These are phyloP conservation scores for Avena eriantha DNA, from an alignment of 176 grass and related monocot genomes.

Conservation along the genomic window DNA sequence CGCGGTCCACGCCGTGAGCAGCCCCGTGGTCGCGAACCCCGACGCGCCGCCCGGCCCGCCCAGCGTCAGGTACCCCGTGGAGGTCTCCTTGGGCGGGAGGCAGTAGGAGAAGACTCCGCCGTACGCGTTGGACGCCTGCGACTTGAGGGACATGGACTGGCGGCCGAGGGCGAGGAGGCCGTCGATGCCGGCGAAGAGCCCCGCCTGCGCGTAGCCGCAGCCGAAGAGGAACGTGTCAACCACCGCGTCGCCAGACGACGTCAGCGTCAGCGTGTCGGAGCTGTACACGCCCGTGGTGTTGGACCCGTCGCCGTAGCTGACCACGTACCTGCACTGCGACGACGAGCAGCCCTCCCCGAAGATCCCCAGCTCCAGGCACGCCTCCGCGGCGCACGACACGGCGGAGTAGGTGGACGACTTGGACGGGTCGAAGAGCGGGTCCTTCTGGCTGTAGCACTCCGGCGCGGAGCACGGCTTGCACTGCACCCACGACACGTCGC, in stretches of 20 bases:
- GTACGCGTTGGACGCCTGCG: conserved; percentile 59
- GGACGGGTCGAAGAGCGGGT: conserved; percentile 67
- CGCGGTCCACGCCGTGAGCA: conserved; percentile 46
- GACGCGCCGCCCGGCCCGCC: conserved; percentile 29
- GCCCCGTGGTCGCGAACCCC: conserved; percentile 60
- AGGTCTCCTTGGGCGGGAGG: conserved; percentile 62
- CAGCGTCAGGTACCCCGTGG: conserved; percentile 68
- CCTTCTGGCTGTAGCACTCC: conserved; percentile 69
- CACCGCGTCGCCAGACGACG: background rate
- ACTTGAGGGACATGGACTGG: conserved; percentile 50
- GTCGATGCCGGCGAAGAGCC: conserved; percentile 56
- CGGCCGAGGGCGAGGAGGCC: conserved; percentile 85
- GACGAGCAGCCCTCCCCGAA: conserved; percentile 48
- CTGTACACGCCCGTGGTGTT: conserved; percentile 72
- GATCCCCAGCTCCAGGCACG: conserved; percentile 54
- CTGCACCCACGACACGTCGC: conserved; percentile 92
- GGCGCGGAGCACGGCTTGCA: conserved; percentile 60
- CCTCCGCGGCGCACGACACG: conserved; percentile 61
- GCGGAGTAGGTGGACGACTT: conserved; percentile 76
- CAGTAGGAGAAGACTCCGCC: conserved; percentile 86
- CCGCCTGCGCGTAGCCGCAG: conserved; percentile 70
- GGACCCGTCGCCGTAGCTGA: conserved; percentile 82
- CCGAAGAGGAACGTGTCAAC: conserved; percentile 59
- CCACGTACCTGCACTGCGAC: conserved; percentile 61
- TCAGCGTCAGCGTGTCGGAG: conserved; percentile 69